These are phyloP conservation scores for Torulaspora pretoriensis DNA, from an alignment of 1,139 yeast species.

Conservation along the genomic window DNA sequence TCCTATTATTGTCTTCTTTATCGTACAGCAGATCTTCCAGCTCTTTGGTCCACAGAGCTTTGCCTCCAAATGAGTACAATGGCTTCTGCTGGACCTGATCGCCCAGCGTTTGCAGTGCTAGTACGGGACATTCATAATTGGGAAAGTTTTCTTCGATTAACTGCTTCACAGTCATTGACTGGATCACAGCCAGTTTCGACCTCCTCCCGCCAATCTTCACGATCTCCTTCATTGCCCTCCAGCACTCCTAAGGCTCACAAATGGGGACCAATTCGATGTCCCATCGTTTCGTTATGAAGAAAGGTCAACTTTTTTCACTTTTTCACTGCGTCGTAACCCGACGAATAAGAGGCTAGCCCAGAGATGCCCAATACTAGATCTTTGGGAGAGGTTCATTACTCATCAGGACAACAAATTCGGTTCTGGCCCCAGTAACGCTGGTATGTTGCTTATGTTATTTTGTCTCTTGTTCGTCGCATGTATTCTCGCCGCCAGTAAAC, in stretches of 20 bases:
- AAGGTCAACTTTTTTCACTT: constrained; percentile 2
- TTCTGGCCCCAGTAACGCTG: too few relatives aligned
- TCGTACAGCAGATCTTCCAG: constrained; percentile 70
- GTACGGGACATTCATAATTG: constrained; percentile 58
- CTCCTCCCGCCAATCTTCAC: constrained; percentile 77
- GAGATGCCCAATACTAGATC: too few relatives aligned
- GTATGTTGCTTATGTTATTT: too few relatives aligned
- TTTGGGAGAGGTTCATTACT: too few relatives aligned
- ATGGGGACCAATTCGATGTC: not conserved
- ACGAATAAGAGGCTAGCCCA: too few relatives aligned
- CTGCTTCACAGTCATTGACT: constrained; percentile 69
- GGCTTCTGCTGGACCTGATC: constrained; percentile 85
- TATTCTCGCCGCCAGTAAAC: too few relatives aligned
- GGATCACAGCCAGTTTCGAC: constrained; percentile 80
- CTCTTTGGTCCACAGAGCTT: constrained; percentile 94
- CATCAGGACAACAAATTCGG: too few relatives aligned
- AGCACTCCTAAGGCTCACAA: not conserved
- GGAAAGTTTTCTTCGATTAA: constrained; percentile 59
- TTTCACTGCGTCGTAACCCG: not conserved
- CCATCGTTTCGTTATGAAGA: not conserved
- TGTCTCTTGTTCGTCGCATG: too few relatives aligned
- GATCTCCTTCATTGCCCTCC: constrained; percentile 16
- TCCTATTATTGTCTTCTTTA: constrained; percentile 46
- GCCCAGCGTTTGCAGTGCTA: constrained; percentile 82
- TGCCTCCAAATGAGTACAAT: constrained; percentile 91